These are phyloP conservation scores for Clathrus columnatus DNA, from an alignment of 768 basidiomycete species.

Conservation along the genomic window DNA sequence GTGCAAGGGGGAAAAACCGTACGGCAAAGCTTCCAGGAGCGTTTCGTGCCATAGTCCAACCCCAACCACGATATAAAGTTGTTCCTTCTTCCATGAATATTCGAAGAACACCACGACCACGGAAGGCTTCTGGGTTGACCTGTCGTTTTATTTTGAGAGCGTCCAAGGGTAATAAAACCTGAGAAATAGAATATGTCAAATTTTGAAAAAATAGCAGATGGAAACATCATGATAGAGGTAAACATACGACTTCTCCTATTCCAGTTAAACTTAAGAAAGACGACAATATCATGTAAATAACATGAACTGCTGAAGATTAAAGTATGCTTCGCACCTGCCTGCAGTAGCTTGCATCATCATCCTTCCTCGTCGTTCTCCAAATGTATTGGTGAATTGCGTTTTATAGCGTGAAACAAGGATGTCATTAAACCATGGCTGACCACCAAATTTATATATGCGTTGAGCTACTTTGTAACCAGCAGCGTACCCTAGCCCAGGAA, in stretches of 20 bases:
- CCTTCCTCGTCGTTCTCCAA: constrained; percentile 93
- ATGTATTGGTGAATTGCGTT: constrained; percentile 66
- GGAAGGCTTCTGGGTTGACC: constrained; percentile 97
- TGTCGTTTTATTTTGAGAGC: constrained; percentile 98
- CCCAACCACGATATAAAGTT: constrained; percentile 93
- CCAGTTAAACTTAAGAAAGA: constrained; percentile 39
- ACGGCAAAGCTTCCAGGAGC: constrained; percentile 95
- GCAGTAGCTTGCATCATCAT: constrained; percentile 93
- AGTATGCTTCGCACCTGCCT: constrained; percentile 57
- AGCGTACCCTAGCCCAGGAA: constrained; percentile 96
- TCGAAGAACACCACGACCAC: constrained; percentile 81
- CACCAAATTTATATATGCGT: constrained; percentile 95
- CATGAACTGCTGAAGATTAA: background rate
- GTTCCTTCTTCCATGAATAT: constrained; percentile 91
- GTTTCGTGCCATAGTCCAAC: constrained; percentile 97
- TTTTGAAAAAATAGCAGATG: background rate
- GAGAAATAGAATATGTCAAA: background rate
- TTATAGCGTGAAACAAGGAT: constrained; percentile 77
- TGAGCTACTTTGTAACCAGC: constrained; percentile 96
- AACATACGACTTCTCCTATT: constrained; percentile 86
- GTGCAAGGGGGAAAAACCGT: constrained; percentile 23
- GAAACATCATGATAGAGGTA: background rate
- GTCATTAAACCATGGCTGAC: constrained; percentile 97
- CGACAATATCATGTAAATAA: constrained; percentile 1
- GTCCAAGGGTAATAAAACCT: constrained; percentile 92